Base-by-base conservation (phyloP, 106 monocot genomes). In the Dendrobium huoshanense region DNA sequence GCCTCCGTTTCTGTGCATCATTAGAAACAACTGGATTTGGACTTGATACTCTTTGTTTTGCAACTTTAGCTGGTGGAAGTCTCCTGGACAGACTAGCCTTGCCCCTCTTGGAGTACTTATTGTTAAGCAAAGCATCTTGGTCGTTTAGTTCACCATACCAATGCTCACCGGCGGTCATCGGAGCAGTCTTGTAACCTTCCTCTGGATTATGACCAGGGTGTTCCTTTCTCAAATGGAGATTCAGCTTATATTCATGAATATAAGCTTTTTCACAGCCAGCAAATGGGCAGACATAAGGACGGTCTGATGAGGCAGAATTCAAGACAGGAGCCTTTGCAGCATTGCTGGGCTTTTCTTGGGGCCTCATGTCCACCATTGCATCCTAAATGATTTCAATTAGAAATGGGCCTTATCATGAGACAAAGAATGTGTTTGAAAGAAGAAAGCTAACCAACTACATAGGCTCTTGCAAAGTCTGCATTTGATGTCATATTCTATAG, bases 241-340 rank as follows among this genome's bases (percentile, higher is more conserved):
- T 92, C 79, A 92, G 74, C 77, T 92, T 92, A 61, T 92, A 92
- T 83, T 89, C 87, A 18, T 92, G 92, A 59, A 89, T 89, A 85
- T 92, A 92, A 16, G 84, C 78, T 72, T 92, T 92, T 11, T 82
- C 86, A 73, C 92, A 92, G 43, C 84, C 87, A 78, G 89, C 87
- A 37, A 85, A 92, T 2, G 89, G 92, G 24, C 92, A 92, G 19
- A 72, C 85, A 77, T 88, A 90, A 31, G 92, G 89, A 27, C 92
- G 89, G n/a, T 92, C 89, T 2, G 85, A 55, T 22, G 83, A 79
- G 22, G 87, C 55, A 43, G 86, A 73, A 15, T 31, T 68, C 76
- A 80, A 77, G 49, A 84, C 55, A 37, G 85, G 45, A 25, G 85
- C 22, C 51, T 89, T 89, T 20, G 74, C 31, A 9, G 74, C 13